These are phyloP conservation scores for Aureobasidium sp. DNA, from an alignment of 2,329 filamentous ascomycete genomes.

Conservation along the genomic window DNA sequence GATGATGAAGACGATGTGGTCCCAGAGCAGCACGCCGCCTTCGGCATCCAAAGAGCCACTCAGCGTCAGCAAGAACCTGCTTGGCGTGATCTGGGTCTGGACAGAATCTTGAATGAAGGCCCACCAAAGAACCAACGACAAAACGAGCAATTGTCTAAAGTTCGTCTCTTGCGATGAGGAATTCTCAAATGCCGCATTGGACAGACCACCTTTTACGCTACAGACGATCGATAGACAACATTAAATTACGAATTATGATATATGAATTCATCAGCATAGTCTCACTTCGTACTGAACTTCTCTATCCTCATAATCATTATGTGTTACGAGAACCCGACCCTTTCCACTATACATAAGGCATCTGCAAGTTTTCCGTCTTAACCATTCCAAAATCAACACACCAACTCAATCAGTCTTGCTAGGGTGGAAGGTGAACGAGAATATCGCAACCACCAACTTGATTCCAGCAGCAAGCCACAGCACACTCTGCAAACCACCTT, in stretches of 20 bases:
- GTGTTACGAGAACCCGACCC: too few relatives aligned
- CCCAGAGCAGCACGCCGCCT: constrained; percentile 80
- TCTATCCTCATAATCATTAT: not conserved
- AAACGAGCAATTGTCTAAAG: constrained; percentile 3
- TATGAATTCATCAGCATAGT: not conserved
- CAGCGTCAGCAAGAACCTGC: constrained; percentile 63
- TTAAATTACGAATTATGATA: not conserved
- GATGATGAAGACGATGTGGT: constrained; percentile 87
- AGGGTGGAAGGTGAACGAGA: constrained; percentile 19
- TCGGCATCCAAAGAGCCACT: constrained; percentile 76
- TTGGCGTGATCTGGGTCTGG: constrained; percentile 74
- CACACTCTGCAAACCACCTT: constrained; percentile 35
- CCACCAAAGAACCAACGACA: constrained; percentile 33
- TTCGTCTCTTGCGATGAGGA: constrained; percentile 6
- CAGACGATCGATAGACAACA: not conserved
- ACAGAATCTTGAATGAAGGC: constrained; percentile 60
- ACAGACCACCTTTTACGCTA: not conserved
- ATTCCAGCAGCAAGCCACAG: constrained; percentile 43
- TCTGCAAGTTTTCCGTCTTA: too few relatives aligned
- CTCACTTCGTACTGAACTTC: not conserved
- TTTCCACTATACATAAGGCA: too few relatives aligned
- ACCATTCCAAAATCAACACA: not conserved
- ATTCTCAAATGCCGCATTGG: not conserved
- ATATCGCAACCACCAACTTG: constrained; percentile 37
- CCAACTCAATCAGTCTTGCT: not conserved